These are phyloP conservation scores for Nigrograna mackinnonii DNA, from an alignment of 2,329 filamentous ascomycete genomes.

Conservation along the genomic window DNA sequence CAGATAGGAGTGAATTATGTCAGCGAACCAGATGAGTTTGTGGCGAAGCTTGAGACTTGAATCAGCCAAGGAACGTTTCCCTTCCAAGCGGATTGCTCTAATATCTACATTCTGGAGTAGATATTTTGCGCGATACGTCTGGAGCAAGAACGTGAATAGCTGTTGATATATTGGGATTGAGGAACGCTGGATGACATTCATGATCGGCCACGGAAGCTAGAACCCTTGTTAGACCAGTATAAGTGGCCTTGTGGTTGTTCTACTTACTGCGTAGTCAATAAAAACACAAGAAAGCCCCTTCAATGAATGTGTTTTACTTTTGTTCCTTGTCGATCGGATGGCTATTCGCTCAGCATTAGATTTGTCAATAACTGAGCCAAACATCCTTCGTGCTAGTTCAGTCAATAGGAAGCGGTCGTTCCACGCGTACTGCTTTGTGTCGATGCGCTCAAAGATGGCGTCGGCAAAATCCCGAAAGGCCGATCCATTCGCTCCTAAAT, in stretches of 20 bases:
- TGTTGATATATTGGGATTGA: conserved; percentile 70
- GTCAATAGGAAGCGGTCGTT: conserved; percentile 81
- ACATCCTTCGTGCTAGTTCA: conserved; percentile 74
- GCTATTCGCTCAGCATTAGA: conserved; percentile 67
- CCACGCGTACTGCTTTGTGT: conserved; percentile 65
- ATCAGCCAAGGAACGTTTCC: conserved; percentile 7
- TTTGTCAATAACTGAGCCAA: conserved; percentile 51
- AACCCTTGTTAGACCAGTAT: too few species aligned
- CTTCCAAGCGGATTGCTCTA: conserved; percentile 7
- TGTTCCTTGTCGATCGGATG: conserved; percentile 55
- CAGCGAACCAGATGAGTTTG: conserved; percentile 77
- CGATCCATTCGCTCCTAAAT: conserved; percentile 75
- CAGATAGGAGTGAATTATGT: conserved; percentile 74
- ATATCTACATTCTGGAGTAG: conserved; percentile 61
- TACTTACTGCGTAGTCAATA: conserved; percentile 69
- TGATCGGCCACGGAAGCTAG: conserved; percentile 59
- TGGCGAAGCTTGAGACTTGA: conserved; percentile 62
- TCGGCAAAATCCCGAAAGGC: conserved; percentile 67
- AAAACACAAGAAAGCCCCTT: conserved; percentile 65
- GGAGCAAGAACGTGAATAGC: conserved; percentile 76
- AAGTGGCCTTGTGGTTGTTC: too few species aligned
- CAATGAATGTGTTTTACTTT: conserved; percentile 61
- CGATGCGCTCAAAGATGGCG: conserved; percentile 75
- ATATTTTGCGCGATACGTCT: conserved; percentile 72
- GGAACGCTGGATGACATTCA: conserved; percentile 72